Evolutionary conservation across 2,329 filamentous ascomycete species (phyloP), one percentile per base, ranked within the genome.

Genomic region (Pyrenochaeta sp.): DNA sequence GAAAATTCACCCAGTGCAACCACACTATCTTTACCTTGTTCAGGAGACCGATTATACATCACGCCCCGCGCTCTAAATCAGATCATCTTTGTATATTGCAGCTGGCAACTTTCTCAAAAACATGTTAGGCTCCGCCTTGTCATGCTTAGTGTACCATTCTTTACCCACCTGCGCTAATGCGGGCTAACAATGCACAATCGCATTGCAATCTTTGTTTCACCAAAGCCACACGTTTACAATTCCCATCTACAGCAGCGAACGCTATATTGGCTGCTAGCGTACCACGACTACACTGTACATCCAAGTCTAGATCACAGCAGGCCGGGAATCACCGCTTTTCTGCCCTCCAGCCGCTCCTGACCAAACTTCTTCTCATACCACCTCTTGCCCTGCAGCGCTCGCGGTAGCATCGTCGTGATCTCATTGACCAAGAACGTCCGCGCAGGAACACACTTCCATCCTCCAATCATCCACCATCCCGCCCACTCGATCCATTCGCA

Each of bases 401-500:
- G 84, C 10, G 95, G 94, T 61, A 96, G 76, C 94, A 98, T 99
- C 8, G 91, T 89, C n/a, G 88, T 80, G 50, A 99, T 80, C 79
- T 97, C 93, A 75, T 97, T 98, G 47, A 96, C 64, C 44, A 97
- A 71, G 73, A 98, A 98, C 50, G 85, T 86, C 70, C 93, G 83
- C 25, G 92, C 94, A 0, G 95, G 94, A 47, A 87, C 80, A 72
- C 89, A 92, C 4, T 80, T 78, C 79, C 82, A 85, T 0, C 85
- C 84, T 1, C 89, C 85, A 66, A 91, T 85, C 76, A 97, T 85
- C 82, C 90, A 93, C 77, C 93, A 99, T 0, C 95, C 95, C 3
- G 85, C 77, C 95, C 95, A 99, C 83, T 99, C 95, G 52, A 97
- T 76, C 95, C 95, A 99, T 80, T 99, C 95, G 73, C 90, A 91